Conservation (phyloP, 768 basidiomycete species). For the Candolleomyces efflorescens region DNA sequence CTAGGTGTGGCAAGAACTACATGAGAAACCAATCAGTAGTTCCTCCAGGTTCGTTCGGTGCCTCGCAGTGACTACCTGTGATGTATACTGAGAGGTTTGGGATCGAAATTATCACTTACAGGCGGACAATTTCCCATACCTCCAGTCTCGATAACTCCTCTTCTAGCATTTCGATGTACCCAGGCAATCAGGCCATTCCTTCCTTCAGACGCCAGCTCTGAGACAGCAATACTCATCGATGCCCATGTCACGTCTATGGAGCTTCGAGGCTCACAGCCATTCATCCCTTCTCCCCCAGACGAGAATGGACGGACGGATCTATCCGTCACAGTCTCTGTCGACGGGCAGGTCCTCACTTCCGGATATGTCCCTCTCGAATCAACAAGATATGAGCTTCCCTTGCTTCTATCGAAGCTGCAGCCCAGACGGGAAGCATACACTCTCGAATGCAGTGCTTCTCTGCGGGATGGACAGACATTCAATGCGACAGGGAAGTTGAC, state of each 20-base stretch:
- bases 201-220: slow-evolving; percentile 40
- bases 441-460: slow-evolving; percentile 34
- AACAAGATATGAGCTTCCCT: slow-evolving; percentile 33
- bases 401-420: slow-evolving; percentile 42
- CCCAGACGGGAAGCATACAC: slow-evolving; percentile 37
- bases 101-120: slow-evolving; percentile 22
- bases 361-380: slow-evolving; percentile 46
- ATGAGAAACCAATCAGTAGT: slow-evolving; percentile 1
- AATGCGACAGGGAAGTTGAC: slow-evolving; percentile 40
- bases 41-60: slow-evolving; percentile 4
- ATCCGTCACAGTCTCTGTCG: slow-evolving; percentile 40
- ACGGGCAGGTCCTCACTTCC: slow-evolving; percentile 38
- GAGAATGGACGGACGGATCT: slow-evolving; percentile 16
- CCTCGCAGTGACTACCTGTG: no score
- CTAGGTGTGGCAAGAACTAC: slow-evolving; percentile 13
- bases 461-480: slow-evolving; percentile 36
- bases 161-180: slow-evolving; percentile 54
- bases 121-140: slow-evolving; percentile 26
- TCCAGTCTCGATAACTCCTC: slow-evolving; percentile 21
- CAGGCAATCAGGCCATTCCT: slow-evolving; percentile 60
- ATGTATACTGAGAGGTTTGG: background rate
- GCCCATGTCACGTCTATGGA: slow-evolving; percentile 43
- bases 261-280: slow-evolving; percentile 43
- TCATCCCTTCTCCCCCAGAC: slow-evolving; percentile 25
- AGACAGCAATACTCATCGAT: slow-evolving; percentile 48